phyloP scores from a whole-genome alignment of 2,329 filamentous ascomycete species.

The Calonectria hongkongensis region DNA sequence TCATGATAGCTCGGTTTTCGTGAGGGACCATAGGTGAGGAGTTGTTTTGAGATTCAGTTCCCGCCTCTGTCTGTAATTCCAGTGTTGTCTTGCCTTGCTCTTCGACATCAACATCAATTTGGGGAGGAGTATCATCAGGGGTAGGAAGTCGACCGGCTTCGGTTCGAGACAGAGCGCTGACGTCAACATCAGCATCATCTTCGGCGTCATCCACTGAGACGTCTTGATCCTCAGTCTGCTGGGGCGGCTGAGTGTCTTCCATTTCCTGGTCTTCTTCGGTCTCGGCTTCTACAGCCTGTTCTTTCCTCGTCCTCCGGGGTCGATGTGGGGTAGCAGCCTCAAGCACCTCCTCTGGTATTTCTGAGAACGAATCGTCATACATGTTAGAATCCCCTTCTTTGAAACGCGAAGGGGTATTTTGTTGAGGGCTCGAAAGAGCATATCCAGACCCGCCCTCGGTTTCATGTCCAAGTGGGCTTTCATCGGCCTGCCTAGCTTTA shows the following conservation, averaged over 20 bases:
- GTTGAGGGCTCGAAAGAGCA: conserved; percentile 34
- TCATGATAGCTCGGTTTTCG: conserved; percentile 5
- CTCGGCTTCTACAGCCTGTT: background rate
- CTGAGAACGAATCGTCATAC: conserved; percentile 75
- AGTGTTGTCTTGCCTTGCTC: conserved; percentile 48
- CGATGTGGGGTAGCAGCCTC: conserved; percentile 68
- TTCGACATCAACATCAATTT: conserved; percentile 52
- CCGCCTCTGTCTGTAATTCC: conserved; percentile 39
- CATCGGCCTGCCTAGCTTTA: conserved; percentile 52
- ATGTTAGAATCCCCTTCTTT: conserved; percentile 58
- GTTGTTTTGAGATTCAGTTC: conserved; percentile 32
- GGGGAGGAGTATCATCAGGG: conserved; percentile 71
- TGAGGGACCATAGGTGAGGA: conserved; percentile 18
- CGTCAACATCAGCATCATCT: conserved; percentile 11
- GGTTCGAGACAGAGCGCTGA: conserved; percentile 59
- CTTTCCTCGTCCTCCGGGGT: conserved; percentile 30
- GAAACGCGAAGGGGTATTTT: conserved; percentile 33
- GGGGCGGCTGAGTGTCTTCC: conserved; percentile 28
- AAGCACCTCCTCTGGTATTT: conserved; percentile 71
- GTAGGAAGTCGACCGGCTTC: conserved; percentile 69
- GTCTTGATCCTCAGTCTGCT: conserved; percentile 32
- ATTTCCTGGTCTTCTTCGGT: conserved; percentile 39
- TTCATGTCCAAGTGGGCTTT: conserved; percentile 32
- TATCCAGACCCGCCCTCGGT: conserved; percentile 18
- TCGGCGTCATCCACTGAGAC: conserved; percentile 51